phyloP scores from a whole-genome alignment of 495 filamentous ascomycete species.

The Ramalina peruviana region DNA sequence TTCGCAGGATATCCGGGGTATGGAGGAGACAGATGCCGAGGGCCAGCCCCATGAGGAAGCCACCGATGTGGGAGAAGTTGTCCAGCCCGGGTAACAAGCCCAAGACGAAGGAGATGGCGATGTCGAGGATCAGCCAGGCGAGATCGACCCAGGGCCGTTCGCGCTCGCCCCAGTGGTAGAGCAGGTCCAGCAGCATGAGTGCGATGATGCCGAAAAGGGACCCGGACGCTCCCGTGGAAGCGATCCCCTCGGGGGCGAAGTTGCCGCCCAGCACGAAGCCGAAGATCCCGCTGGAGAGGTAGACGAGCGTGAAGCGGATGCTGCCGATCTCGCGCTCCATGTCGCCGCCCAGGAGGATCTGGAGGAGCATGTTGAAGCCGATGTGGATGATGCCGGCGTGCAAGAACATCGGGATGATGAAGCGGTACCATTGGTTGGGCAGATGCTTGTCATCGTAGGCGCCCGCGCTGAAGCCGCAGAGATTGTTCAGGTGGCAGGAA shows the following conservation, averaged over 20 bases:
- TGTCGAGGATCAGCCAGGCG: constrained; percentile 67
- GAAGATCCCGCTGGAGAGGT: constrained; percentile 84
- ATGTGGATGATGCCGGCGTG: constrained; percentile 92
- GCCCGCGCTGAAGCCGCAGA: constrained; percentile 60
- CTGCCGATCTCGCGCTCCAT: constrained; percentile 83
- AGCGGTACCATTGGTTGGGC: constrained; percentile 95
- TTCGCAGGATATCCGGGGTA: constrained; percentile 67
- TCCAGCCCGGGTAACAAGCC: constrained; percentile 86
- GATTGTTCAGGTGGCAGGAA: constrained; percentile 55
- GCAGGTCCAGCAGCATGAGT: constrained; percentile 69
- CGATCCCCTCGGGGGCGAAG: constrained; percentile 64
- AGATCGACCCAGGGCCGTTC: constrained; percentile 64
- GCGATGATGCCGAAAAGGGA: constrained; percentile 84
- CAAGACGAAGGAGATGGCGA: constrained; percentile 79
- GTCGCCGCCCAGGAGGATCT: constrained; percentile 73
- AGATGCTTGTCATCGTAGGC: constrained; percentile 28
- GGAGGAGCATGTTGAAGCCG: constrained; percentile 83
- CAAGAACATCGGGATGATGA: constrained; percentile 90
- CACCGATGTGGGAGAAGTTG: constrained; percentile 95
- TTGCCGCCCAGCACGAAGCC: constrained; percentile 94
- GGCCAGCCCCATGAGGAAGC: constrained; percentile 82
- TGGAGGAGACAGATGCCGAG: constrained; percentile 77
- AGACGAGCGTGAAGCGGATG: constrained; percentile 75
- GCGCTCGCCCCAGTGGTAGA: constrained; percentile 81
- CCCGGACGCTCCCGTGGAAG: constrained; percentile 80